These are phyloP conservation scores for Astrocystis sublimbata DNA, from an alignment of 495 filamentous ascomycete genomes.

Conservation along the genomic window DNA sequence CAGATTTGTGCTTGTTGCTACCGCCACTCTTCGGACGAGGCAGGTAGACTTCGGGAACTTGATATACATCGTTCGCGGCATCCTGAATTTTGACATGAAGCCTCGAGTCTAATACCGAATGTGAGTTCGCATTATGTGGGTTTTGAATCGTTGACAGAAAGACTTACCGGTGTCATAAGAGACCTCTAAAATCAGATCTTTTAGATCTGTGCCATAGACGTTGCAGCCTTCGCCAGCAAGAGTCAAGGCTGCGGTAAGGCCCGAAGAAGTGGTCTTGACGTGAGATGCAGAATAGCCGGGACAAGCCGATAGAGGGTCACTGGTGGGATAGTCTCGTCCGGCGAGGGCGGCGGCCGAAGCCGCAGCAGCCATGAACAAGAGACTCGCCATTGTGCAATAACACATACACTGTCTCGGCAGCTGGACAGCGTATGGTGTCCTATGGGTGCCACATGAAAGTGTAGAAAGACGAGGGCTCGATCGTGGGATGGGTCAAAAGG, in stretches of 20 bases:
- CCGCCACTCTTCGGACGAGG: slow-evolving; percentile 54
- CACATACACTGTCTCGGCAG: background rate
- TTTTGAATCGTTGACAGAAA: slow-evolving; percentile 13
- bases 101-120: slow-evolving; percentile 61
- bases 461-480: background rate
- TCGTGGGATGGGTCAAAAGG: background rate
- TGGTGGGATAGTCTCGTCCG: slow-evolving; percentile 25
- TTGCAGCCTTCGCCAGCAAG: slow-evolving; percentile 70
- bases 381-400: slow-evolving; percentile 25
- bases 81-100: slow-evolving; percentile 86
- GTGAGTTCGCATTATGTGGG: slow-evolving; percentile 15
- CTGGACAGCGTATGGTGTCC: background rate
- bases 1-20: slow-evolving; percentile 33
- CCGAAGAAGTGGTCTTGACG: slow-evolving; percentile 51
- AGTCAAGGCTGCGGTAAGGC: slow-evolving; percentile 64
- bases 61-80: slow-evolving; percentile 70
- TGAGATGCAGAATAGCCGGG: slow-evolving; percentile 74
- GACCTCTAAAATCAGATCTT: slow-evolving; percentile 65
- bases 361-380: slow-evolving; percentile 28
- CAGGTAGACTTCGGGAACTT: slow-evolving; percentile 73
- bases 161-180: slow-evolving; percentile 71
- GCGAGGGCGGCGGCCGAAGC: slow-evolving; percentile 31
- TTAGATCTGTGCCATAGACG: slow-evolving; percentile 68
- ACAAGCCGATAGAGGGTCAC: slow-evolving; percentile 47
- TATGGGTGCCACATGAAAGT: background rate